A percentile compares a stretch with the other conserved stretches of the same genome.
phyloP scores from a whole-genome alignment of 768 basidiomycete genomes.

The Podaxis carcinomalis region DNA sequence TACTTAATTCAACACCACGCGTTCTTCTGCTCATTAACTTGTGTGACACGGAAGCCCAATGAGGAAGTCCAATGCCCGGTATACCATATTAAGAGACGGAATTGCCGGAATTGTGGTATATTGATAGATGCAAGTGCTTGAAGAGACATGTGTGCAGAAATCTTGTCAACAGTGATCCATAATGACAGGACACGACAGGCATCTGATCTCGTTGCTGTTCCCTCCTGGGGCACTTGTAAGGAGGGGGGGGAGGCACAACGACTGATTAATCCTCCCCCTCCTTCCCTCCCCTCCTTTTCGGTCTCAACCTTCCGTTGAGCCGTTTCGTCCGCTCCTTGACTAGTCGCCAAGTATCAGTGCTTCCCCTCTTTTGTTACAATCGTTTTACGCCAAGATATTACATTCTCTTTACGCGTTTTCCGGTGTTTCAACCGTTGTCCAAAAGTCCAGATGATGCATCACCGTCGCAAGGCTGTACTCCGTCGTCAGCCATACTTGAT shows the following conservation, averaged over 20 bases:
- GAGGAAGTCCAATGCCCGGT: neutral
- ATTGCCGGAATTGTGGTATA: neutral
- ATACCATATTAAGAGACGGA: neutral
- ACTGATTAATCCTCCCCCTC: neutral
- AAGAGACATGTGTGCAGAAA: neutral
- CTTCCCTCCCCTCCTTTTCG: neutral
- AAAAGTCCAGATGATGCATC: neutral
- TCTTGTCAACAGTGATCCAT: neutral
- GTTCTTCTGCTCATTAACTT: neutral
- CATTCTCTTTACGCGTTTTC: neutral
- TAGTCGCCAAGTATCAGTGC: neutral
- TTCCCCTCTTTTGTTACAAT: conserved; percentile 1
- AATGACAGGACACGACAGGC: conserved; percentile 8
- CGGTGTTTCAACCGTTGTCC: neutral
- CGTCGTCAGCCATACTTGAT: conserved; percentile 2
- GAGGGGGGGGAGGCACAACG: neutral
- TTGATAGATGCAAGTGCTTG: neutral
- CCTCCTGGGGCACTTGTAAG: neutral
- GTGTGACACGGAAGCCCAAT: neutral
- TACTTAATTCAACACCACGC: neutral
- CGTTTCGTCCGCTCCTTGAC: neutral
- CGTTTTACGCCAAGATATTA: neutral
- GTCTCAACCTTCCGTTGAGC: neutral
- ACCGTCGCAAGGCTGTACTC: neutral
- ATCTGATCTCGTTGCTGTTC: conserved; percentile 8